Base-by-base conservation (phyloP, 768 basidiomycete genomes). In the Neoboletus brunneissimus region DNA sequence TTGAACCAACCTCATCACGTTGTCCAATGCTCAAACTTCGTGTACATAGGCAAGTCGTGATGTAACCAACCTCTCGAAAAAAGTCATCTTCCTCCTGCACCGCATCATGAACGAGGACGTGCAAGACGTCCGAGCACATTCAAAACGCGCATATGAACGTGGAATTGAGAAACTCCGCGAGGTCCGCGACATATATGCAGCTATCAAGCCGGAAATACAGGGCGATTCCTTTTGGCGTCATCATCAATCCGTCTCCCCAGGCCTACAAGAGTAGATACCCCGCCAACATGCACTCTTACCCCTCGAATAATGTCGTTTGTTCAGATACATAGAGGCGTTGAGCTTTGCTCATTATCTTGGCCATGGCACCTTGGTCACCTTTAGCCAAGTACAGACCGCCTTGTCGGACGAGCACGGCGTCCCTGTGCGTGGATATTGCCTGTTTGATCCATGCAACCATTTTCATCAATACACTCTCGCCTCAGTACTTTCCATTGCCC, bases 71-170 rank as follows among this genome's bases (percentile, higher is more conserved):
- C 79, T 90, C 35, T 93, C 94, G 50, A 99, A 99, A 72, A 95
- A 92, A 73, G 78, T 86, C 61, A 98, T 99, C 60, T 98, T 98
- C 68, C 84, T 92, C 40, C 79, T 98, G 5, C 96, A 98, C 66
- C 88, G 94, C 48, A 75, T 86, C 56, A 72, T 80, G 61, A 77
- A 75, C 35, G 80, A 81, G 52, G 75, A 76, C 16, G 67, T 66
- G 18, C 49, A 64, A 51, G 61, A 68, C 2, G 64, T 66, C 37
- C 48, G 44, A n/a, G 55, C 65, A 47, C 60, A 62, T n/a, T 72
- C 76, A 27, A 67, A 70, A 31, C 72, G 68, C 34, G 87, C 87
- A 4, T 83, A 80, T 3, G 64, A 75, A 23, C 73, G 76, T 35
- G 86, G 79, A 4, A 76, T 77, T 42, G 75, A 77, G 49, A 91